These are phyloP conservation scores for Aspergillus tanneri DNA, from an alignment of 2,329 filamentous ascomycete species.

Conservation along the genomic window DNA sequence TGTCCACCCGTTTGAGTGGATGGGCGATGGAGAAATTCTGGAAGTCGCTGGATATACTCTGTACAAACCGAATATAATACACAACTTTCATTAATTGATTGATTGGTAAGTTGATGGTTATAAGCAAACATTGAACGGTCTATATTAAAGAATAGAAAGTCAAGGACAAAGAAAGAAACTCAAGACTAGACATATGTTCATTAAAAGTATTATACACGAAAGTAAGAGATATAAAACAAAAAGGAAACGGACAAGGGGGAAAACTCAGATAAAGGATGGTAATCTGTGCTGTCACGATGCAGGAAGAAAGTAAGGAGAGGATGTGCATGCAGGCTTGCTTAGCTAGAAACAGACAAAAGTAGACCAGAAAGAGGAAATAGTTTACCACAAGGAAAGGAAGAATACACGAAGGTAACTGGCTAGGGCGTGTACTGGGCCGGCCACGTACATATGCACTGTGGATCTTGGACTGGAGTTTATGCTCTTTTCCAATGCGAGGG, in stretches of 20 bases:
- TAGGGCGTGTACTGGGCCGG: conserved; percentile 11
- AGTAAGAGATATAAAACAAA: not conserved
- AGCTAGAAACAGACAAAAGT: not conserved
- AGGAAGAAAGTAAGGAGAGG: not conserved
- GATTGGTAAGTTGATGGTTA: too few species aligned
- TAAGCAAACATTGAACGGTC: conserved; percentile 5
- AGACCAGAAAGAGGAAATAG: not conserved
- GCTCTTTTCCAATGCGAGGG: not conserved
- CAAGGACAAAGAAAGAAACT: not conserved
- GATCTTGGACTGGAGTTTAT: not conserved
- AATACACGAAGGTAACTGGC: too few species aligned
- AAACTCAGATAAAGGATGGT: conserved; percentile 6
- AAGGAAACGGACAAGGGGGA: not conserved
- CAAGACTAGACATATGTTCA: conserved; percentile 1
- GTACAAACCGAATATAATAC: too few species aligned
- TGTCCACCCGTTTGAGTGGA: too few species aligned
- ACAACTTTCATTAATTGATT: too few species aligned
- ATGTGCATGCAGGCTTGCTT: conserved; percentile 2
- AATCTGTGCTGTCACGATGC: conserved; percentile 7
- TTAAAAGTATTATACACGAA: conserved; percentile 11
- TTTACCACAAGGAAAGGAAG: too few species aligned
- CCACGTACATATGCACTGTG: conserved; percentile 12
- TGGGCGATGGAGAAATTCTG: too few species aligned
- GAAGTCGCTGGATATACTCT: too few species aligned
- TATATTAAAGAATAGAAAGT: too few species aligned